A percentile compares a stretch with the other conserved stretches of the same genome.
These are phyloP conservation scores for Phytopythium helicoides DNA, from an alignment of 352 stramenopile species.

Conservation along the genomic window DNA sequence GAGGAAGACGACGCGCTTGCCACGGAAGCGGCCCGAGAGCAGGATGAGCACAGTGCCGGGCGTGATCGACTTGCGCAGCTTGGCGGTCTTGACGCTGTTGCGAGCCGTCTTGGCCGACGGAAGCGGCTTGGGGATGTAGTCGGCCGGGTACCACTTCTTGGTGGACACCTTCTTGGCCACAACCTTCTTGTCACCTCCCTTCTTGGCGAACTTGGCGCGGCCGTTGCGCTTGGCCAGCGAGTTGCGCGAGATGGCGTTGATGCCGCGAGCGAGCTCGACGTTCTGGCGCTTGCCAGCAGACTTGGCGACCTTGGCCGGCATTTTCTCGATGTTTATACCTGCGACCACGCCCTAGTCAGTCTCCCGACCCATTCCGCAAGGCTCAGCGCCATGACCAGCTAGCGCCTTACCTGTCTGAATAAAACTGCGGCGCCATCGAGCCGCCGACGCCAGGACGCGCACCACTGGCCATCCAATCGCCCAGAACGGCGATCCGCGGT, in stretches of 20 bases:
- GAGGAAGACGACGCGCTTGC: conserved; percentile 98
- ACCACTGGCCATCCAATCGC: conserved; percentile 1
- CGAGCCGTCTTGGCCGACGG: conserved; percentile 67
- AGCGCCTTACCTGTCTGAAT: conserved; percentile 60
- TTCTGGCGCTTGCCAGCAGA: conserved; percentile 45
- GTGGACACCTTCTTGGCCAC: conserved; percentile 38
- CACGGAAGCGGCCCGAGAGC: conserved; percentile 95
- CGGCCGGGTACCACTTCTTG: conserved; percentile 77
- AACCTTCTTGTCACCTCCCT: conserved; percentile 66
- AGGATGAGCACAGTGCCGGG: conserved; percentile 98
- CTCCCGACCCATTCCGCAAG: background rate
- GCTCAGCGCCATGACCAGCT: background rate
- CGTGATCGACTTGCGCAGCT: conserved; percentile 95
- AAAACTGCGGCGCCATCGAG: conserved; percentile 25
- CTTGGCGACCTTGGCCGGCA: conserved; percentile 37
- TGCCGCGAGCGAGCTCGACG: conserved; percentile 68
- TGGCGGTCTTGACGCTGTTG: conserved; percentile 87
- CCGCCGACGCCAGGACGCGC: background rate
- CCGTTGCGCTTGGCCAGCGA: conserved; percentile 57
- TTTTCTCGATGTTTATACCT: conserved; percentile 19
- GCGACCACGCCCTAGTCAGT: background rate
- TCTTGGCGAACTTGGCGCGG: conserved; percentile 59
- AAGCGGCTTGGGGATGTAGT: conserved; percentile 63
- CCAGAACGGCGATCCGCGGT: background rate
- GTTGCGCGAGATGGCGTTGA: conserved; percentile 78